Evolutionary conservation across 2,329 filamentous ascomycete species (phyloP).

Genomic region (Pseudogymnoascus verrucosus): DNA sequence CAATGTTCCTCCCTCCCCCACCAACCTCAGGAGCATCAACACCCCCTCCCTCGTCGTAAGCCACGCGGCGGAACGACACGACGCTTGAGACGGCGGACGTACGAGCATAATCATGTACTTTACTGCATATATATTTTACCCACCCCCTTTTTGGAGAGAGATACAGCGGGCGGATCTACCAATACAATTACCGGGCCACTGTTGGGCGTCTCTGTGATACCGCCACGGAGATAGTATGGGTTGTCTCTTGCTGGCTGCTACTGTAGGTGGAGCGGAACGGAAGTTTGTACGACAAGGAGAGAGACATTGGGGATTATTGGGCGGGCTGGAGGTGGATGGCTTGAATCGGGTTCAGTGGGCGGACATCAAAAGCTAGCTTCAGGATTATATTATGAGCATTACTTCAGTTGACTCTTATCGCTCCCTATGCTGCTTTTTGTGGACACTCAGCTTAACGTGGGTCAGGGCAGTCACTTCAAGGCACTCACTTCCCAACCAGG

Average conservation of each 20-base stretch:
- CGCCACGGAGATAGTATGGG: neutral
- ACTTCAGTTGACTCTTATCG: neutral
- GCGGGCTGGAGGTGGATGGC: neutral
- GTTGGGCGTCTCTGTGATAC: neutral
- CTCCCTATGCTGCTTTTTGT: neutral
- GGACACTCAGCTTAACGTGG: neutral
- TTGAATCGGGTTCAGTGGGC: neutral
- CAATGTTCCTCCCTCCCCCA: constrained; percentile 53
- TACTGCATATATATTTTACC: constrained; percentile 4
- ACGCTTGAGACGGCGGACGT: neutral
- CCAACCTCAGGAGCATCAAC: constrained; percentile 20
- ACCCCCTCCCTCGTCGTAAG: neutral
- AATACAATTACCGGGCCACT: neutral
- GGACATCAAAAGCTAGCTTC: neutral
- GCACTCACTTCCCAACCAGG: neutral
- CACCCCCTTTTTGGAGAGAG: neutral
- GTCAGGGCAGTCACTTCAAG: neutral
- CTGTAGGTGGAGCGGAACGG: neutral
- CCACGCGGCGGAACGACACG: neutral
- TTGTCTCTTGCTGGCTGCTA: too few relatives aligned
- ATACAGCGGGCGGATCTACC: neutral
- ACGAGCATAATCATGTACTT: constrained; percentile 2
- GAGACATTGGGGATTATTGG: neutral
- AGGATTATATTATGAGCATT: neutral
- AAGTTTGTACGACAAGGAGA: neutral